Base-by-base conservation (phyloP, 768 basidiomycete genomes). In the Asterophora lycoperdoides region DNA sequence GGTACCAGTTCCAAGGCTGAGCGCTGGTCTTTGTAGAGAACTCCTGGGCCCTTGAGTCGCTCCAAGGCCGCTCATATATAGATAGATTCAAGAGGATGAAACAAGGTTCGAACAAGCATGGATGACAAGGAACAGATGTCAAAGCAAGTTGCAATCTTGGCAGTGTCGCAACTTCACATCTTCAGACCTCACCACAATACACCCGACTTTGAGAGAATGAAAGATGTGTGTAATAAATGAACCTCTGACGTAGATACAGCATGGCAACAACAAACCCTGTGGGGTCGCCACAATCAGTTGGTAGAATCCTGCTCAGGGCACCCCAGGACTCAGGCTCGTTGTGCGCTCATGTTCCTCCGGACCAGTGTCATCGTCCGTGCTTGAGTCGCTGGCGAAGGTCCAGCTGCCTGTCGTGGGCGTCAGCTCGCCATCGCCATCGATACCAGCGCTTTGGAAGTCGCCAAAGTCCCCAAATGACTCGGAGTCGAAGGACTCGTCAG, bases 381-480 rank as follows among this genome's bases (percentile, higher is more conserved):
- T 63, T 50, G 61, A 58, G 46, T 56, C 68, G 49, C 78, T 76
- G n/a, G 80, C 70, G 57, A 85, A 77, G 19, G 80, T 84, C 83
- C 85, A 86, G 58, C 83, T 83, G 10, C 82, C 84, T 7, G 77
- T 75, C 3, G 83, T 86, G 0, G 86, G 81, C 38, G 81, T 84
- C 40, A 75, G 66, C 46, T 68, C 70, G 10, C 66, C 68, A 41
- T 72, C 68, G 29, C 65, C 70, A 1, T 55, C 54, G 4, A 34
- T 39, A 14, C 38, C 47, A 1, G 73, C 77, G 44, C 71, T 72
- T 56, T 87, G 87, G 58, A 89, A 88, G 46, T 88, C 88, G 4
- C 88, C 86, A 59, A 91, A 90, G 54, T 90, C 89, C 13, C 86
- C 86, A 59, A 90, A 89, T 2, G 47, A 48, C 46, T 84, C 81